Percentiles rank a stretch among this genome's conserved stretches.
Conservation (phyloP, 257 asterid species). For the Fraxinus excelsior region DNA sequence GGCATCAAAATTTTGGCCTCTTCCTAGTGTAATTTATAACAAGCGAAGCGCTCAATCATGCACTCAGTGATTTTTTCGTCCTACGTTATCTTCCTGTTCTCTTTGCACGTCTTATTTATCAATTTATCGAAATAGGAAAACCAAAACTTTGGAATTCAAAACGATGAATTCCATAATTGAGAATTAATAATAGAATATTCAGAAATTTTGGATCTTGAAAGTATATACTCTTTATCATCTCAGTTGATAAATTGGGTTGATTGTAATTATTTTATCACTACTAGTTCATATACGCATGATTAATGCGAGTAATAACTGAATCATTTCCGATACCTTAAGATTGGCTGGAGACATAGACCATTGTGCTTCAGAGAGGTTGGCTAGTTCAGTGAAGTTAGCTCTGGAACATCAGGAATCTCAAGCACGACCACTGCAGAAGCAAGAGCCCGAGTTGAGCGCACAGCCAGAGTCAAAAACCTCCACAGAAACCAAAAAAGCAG, state of each 20-base stretch:
- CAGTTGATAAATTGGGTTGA: background rate
- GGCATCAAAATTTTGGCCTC: background rate
- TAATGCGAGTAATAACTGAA: background rate
- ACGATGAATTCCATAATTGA: background rate
- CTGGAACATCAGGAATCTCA: background rate
- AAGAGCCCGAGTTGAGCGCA: background rate
- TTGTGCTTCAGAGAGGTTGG: slow-evolving; percentile 24
- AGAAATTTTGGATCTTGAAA: too few relatives aligned
- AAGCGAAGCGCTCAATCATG: background rate
- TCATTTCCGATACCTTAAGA: slow-evolving; percentile 21
- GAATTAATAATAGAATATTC: too few relatives aligned
- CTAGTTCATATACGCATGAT: background rate
- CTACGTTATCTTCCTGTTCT: background rate
- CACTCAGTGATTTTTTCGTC: background rate
- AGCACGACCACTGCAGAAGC: background rate
- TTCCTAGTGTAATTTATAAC: too few relatives aligned
- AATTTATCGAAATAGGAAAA: background rate
- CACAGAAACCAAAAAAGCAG: slow-evolving; percentile 14
- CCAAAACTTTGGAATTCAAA: background rate
- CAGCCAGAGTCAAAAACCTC: slow-evolving; percentile 18
- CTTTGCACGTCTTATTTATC: background rate
- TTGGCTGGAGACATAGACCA: slow-evolving; percentile 32
- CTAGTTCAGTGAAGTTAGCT: slow-evolving; percentile 28
- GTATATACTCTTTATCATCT: background rate
- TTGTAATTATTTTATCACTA: too few relatives aligned